A percentile compares a stretch with the other conserved stretches of the same genome.
Conservation (phyloP, 2,329 filamentous ascomycete genomes). For the Arachnomyces sp. region DNA sequence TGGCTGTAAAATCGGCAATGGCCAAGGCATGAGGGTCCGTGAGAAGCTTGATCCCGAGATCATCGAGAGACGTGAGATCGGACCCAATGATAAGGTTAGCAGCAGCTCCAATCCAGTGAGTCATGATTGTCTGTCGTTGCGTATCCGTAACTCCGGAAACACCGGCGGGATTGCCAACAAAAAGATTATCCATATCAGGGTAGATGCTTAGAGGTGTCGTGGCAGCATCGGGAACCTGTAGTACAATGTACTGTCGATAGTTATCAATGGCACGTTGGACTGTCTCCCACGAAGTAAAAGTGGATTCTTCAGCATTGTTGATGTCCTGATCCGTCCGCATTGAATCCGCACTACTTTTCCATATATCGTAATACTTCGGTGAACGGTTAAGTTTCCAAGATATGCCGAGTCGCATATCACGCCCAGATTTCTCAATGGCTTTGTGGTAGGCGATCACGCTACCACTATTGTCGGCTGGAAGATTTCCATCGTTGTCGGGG, state of each 20-base stretch:
- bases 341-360: conserved; percentile 19
- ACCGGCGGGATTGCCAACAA: conserved; percentile 17
- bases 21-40: conserved; percentile 12
- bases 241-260: conserved; percentile 21
- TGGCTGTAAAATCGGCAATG: conserved; percentile 15
- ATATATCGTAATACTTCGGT: conserved; percentile 17
- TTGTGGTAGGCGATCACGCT: conserved; percentile 19
- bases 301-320: conserved; percentile 17
- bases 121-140: conserved; percentile 20
- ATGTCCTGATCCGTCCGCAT: conserved; percentile 22
- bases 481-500: conserved; percentile 13
- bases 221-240: conserved; percentile 10
- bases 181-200: conserved; percentile 23
- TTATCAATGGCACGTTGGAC: conserved; percentile 24
- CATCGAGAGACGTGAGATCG: conserved; percentile 19
- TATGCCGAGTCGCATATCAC: conserved; percentile 20
- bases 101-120: conserved; percentile 24
- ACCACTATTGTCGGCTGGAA: conserved; percentile 15
- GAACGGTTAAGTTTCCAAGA: conserved; percentile 22
- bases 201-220: conserved; percentile 14
- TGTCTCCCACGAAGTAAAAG: conserved; percentile 16
- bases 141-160: conserved; percentile 19
- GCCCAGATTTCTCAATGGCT: conserved; percentile 19
- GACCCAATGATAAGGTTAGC: conserved; percentile 22
- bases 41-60: conserved; percentile 16